Percentiles rank a stretch among this genome's conserved stretches.
Conservation (phyloP, 2,329 filamentous ascomycete genomes). For the Diaporthe sp. region DNA sequence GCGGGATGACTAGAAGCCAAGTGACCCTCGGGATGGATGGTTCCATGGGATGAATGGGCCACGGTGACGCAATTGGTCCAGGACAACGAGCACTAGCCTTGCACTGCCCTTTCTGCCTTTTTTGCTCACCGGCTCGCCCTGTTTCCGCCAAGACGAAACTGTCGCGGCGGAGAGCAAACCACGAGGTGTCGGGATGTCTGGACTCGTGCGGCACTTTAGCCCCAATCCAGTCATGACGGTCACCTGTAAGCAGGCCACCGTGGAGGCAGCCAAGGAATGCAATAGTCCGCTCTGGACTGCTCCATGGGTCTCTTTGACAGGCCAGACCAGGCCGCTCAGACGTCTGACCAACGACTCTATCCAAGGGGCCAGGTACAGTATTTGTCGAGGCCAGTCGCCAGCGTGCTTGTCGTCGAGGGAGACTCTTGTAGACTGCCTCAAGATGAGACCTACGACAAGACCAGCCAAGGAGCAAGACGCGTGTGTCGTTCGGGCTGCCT, state of each 20-base stretch:
- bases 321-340: slow-evolving; percentile 13
- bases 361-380: background rate
- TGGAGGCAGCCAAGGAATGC: slow-evolving; percentile 29
- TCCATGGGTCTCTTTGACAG: slow-evolving; percentile 27
- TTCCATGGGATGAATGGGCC: slow-evolving; percentile 1
- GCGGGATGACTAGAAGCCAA: slow-evolving; percentile 3
- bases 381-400: background rate
- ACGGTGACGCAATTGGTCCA: slow-evolving; percentile 24
- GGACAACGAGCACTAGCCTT: slow-evolving; percentile 1
- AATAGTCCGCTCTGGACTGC: slow-evolving; percentile 10
- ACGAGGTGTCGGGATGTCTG: slow-evolving; percentile 16
- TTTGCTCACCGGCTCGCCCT: slow-evolving; percentile 26
- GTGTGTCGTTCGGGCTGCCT: slow-evolving; percentile 5
- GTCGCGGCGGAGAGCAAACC: background rate
- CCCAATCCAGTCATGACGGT: background rate
- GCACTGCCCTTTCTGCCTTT: slow-evolving; percentile 6
- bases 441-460: slow-evolving; percentile 19
- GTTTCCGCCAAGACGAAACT: slow-evolving; percentile 30
- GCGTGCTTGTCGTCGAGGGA: background rate
- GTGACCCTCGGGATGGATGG: slow-evolving; percentile 13
- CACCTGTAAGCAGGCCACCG: slow-evolving; percentile 35
- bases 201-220: background rate
- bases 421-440: background rate
- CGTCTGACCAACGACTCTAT: background rate
- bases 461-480: slow-evolving; percentile 10